Conservation (phyloP, 2,329 filamentous ascomycete genomes). For the Trichoderma sp. region DNA sequence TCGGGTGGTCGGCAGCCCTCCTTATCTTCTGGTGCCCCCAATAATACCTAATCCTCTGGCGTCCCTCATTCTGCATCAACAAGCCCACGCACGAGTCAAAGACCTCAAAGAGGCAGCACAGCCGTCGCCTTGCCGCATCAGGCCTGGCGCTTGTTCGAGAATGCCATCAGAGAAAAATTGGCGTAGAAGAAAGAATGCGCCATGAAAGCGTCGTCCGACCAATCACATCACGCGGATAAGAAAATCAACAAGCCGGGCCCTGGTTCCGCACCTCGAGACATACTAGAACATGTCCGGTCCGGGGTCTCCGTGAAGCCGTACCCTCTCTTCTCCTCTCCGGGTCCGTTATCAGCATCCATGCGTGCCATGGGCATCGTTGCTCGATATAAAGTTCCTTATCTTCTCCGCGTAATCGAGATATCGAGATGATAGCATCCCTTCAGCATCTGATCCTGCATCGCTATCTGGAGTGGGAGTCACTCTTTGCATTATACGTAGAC, state of each 20-base stretch:
- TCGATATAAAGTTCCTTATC: neutral
- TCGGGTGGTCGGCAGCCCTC: conserved; percentile 6
- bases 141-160: neutral
- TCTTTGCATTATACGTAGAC: conserved; percentile 1
- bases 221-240: conserved; percentile 21
- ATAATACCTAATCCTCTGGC: neutral
- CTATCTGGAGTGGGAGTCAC: neutral
- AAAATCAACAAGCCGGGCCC: neutral
- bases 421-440: neutral
- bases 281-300: neutral
- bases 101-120: conserved; percentile 6
- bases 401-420: conserved; percentile 1
- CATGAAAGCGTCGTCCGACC: neutral
- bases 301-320: conserved; percentile 15
- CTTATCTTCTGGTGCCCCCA: neutral
- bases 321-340: neutral
- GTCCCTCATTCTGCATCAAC: neutral
- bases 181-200: neutral
- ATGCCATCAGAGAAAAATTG: neutral
- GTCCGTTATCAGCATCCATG: conserved; percentile 17
- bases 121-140: conserved; percentile 2
- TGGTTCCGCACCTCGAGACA: conserved; percentile 15
- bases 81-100: conserved; percentile 6
- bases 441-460: conserved; percentile 5
- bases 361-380: neutral